These are phyloP conservation scores for Plenodomus lindquistii DNA, from an alignment of 2,329 filamentous ascomycete species.

Conservation along the genomic window DNA sequence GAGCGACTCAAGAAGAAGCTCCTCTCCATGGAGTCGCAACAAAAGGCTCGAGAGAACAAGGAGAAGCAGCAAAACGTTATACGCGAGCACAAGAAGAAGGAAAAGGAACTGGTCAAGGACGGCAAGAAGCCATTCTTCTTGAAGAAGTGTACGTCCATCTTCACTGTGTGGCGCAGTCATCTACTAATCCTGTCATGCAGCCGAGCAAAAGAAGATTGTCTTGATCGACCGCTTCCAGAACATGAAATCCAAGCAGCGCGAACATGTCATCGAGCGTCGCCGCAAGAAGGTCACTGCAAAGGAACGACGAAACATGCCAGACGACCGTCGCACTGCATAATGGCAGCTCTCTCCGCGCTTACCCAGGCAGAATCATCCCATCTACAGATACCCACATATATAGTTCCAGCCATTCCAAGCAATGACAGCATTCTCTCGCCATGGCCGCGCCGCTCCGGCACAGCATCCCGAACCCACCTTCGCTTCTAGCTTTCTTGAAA, in stretches of 20 bases:
- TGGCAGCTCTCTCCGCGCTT: neutral
- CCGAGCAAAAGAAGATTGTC: slow-evolving; percentile 85
- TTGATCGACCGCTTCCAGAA: slow-evolving; percentile 77
- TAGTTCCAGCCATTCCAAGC: neutral
- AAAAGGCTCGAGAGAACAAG: slow-evolving; percentile 71
- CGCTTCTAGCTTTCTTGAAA: neutral
- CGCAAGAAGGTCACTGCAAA: slow-evolving; percentile 86
- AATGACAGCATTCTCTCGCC: neutral
- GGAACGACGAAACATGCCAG: slow-evolving; percentile 70
- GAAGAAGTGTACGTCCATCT: slow-evolving; percentile 65
- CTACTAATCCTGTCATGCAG: slow-evolving; percentile 38
- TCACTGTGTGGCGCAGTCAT: neutral
- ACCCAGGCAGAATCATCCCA: neutral
- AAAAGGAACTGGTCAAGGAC: slow-evolving; percentile 82
- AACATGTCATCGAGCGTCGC: slow-evolving; percentile 81
- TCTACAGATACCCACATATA: neutral
- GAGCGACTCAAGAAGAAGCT: slow-evolving; percentile 74
- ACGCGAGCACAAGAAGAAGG: slow-evolving; percentile 74
- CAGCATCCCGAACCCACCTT: neutral
- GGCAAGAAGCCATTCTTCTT: slow-evolving; percentile 93
- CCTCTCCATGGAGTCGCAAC: slow-evolving; percentile 75
- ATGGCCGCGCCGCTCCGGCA: neutral
- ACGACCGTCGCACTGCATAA: slow-evolving; percentile 38
- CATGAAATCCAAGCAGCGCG: slow-evolving; percentile 84
- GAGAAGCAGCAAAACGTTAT: slow-evolving; percentile 72